Evolutionary conservation across 306 rosid species (phyloP).

Genomic region (Begonia masoniana): DNA sequence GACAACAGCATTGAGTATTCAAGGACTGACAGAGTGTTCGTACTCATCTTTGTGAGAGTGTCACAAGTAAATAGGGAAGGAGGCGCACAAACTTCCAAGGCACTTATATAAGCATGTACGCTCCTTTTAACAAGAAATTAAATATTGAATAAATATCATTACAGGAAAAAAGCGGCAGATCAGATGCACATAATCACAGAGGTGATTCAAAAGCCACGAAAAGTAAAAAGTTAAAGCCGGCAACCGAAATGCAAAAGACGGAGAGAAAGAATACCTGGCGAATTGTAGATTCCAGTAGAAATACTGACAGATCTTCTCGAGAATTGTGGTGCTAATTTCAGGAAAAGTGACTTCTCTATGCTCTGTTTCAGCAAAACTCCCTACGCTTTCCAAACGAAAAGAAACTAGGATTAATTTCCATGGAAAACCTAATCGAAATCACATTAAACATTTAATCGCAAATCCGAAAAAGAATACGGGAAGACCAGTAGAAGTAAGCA

Average conservation of each 20-base stretch:
- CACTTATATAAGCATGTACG: no score
- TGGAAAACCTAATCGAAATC: no score
- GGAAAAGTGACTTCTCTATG: conserved; percentile 87
- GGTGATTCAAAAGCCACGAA: not conserved
- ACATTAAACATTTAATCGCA: not conserved
- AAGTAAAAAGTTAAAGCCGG: not conserved
- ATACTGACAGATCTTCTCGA: conserved; percentile 96
- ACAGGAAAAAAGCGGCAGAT: no score
- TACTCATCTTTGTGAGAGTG: no score
- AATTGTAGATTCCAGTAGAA: conserved; percentile 94
- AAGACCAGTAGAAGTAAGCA: conserved; percentile 94
- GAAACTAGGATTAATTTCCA: not conserved
- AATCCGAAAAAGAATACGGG: conserved; percentile 1
- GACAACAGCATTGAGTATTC: no score
- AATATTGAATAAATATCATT: no score
- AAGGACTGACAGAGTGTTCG: no score
- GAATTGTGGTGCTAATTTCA: conserved; percentile 89
- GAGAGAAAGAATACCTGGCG: conserved; percentile 42
- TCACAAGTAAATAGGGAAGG: no score
- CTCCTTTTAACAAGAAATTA: no score
- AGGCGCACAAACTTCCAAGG: no score
- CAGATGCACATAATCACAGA: not conserved
- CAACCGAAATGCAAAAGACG: not conserved
- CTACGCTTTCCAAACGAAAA: conserved; percentile 20
- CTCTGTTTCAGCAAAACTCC: conserved; percentile 76